Conservation (phyloP, 1,284 basidiomycete genomes). For the Quambalaria eucalypti region DNA sequence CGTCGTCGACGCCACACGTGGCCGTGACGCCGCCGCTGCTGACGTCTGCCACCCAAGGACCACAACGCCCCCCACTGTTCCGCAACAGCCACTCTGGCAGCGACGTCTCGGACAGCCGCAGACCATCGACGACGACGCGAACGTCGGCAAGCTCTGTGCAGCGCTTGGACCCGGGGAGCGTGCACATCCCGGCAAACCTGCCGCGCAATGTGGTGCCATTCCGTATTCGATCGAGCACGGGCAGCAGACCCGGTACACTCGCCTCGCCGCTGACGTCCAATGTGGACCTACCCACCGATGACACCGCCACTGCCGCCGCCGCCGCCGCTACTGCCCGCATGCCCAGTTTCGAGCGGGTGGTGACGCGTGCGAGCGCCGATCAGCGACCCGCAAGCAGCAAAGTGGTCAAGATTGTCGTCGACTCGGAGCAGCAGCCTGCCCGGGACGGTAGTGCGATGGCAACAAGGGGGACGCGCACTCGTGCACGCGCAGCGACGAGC, state of each 20-base stretch:
- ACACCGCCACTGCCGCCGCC: neutral
- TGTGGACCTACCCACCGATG: too few species aligned
- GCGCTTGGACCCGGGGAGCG: too few species aligned
- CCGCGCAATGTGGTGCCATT: too few species aligned
- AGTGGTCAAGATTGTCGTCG: neutral
- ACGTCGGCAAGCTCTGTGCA: too few species aligned
- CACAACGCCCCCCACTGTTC: neutral
- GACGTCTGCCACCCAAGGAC: neutral
- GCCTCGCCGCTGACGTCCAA: neutral
- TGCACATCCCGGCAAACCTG: neutral
- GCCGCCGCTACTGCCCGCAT: neutral
- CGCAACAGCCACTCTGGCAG: neutral
- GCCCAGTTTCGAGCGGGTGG: neutral
- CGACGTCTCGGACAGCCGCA: neutral
- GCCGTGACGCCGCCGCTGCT: neutral
- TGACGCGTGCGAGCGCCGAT: too few species aligned
- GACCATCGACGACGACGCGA: too few species aligned
- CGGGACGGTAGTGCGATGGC: slow-evolving; percentile 5
- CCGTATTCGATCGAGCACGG: too few species aligned
- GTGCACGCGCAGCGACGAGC: slow-evolving; percentile 1
- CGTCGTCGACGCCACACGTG: neutral
- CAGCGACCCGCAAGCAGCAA: neutral
- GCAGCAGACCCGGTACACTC: too few species aligned
- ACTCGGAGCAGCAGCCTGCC: slow-evolving; percentile 1
- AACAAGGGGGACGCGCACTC: slow-evolving; percentile 9